Percentiles rank a stretch among this genome's conserved stretches.
Evolutionary conservation across 73 alveolate species (phyloP).

Genomic region (Breviolum minutum): DNA sequence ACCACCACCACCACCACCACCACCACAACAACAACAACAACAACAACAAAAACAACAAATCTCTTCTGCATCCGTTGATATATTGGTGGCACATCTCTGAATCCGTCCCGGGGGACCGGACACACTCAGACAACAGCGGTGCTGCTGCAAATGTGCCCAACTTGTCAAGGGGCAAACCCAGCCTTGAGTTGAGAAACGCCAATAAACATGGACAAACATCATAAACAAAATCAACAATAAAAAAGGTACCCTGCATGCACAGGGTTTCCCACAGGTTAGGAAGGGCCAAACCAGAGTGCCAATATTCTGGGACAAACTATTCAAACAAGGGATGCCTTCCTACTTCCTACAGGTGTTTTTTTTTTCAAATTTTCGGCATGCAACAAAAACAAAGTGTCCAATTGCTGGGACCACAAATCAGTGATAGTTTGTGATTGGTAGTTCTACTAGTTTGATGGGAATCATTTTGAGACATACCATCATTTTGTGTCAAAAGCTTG

Average conservation of each 20-base stretch:
- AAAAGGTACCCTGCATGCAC: neutral
- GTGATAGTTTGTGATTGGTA: too few species aligned
- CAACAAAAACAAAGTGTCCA: too few species aligned
- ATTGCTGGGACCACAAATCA: too few species aligned
- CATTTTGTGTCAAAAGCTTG: too few species aligned
- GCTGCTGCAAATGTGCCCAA: conserved; percentile 80
- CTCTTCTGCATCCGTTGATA: neutral
- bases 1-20: neutral
- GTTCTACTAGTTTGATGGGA: too few species aligned
- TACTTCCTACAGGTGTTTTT: too few species aligned
- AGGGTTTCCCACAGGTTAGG: neutral
- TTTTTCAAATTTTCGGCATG: too few species aligned
- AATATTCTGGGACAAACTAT: too few species aligned
- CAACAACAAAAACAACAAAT: neutral
- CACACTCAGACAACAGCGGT: conserved; percentile 74
- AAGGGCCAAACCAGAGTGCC: too few species aligned
- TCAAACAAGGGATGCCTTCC: too few species aligned
- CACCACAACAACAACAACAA: neutral
- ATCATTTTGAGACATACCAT: too few species aligned
- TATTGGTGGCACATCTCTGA: neutral
- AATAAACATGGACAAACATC: neutral
- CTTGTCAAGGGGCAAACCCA: conserved; percentile 56
- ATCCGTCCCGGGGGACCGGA: neutral
- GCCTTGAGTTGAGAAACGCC: neutral
- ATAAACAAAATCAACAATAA: neutral